A percentile compares a stretch with the other conserved stretches of the same genome.
These are phyloP conservation scores for Rosa lucieae DNA, from an alignment of 306 rosid genomes.

Conservation along the genomic window DNA sequence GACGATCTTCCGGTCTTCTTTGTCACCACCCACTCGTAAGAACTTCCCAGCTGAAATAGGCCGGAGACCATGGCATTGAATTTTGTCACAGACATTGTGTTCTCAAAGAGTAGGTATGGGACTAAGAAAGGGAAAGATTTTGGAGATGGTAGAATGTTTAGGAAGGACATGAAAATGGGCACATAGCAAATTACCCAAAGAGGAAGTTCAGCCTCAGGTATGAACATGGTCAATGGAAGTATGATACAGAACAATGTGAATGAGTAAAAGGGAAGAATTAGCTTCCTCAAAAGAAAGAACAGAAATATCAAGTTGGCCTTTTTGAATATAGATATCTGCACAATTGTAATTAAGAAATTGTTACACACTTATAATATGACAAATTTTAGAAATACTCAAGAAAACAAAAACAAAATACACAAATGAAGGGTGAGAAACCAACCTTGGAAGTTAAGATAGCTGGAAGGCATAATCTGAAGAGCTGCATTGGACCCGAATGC, in stretches of 20 bases:
- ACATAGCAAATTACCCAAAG: slow-evolving; percentile 96
- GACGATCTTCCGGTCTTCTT: slow-evolving; percentile 97
- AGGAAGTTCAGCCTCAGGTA: slow-evolving; percentile 92
- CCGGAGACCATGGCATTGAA: slow-evolving; percentile 99
- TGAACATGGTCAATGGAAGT: slow-evolving; percentile 93
- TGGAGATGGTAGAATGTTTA: slow-evolving; percentile 95
- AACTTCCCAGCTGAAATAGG: slow-evolving; percentile 88
- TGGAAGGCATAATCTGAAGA: slow-evolving; percentile 86
- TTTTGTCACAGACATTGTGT: slow-evolving; percentile 99
- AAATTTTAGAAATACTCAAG: not conserved
- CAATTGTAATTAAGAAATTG: slow-evolving; percentile 1
- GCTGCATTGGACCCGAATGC: slow-evolving; percentile 99
- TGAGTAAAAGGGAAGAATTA: slow-evolving; percentile 93
- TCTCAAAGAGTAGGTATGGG: slow-evolving; percentile 93
- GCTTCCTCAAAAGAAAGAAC: slow-evolving; percentile 91
- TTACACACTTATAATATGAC: not conserved
- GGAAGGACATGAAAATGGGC: slow-evolving; percentile 84
- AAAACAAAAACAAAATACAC: not conserved
- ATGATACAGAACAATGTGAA: slow-evolving; percentile 95
- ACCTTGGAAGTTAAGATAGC: slow-evolving; percentile 84
- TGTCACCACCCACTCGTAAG: slow-evolving; percentile 98
- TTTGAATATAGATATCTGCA: slow-evolving; percentile 87
- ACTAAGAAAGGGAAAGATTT: slow-evolving; percentile 91
- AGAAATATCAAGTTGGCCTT: slow-evolving; percentile 87
- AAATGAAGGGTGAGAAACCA: not conserved